Evolutionary conservation across 129 eudicot genomes (phyloP).

Genomic region (Centella asiatica): DNA sequence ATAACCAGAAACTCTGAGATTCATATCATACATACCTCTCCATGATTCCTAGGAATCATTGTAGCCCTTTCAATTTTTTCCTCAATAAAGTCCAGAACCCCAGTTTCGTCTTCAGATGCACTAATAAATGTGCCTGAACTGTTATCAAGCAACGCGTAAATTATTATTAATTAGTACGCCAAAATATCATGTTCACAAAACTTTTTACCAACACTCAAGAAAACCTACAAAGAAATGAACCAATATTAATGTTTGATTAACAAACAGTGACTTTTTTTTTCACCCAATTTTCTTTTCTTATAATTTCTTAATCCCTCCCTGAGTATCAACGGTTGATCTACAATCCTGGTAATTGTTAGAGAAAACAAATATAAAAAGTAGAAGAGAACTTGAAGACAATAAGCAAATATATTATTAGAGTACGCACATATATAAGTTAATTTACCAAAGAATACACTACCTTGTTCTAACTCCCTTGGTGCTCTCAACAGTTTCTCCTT

Average conservation of each 20-base stretch:
- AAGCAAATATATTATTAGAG: not conserved
- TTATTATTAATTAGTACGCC: not conserved
- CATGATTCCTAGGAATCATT: conserved; percentile 36
- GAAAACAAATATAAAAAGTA: no score
- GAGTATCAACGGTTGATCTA: no score
- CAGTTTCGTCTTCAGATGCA: conserved; percentile 31
- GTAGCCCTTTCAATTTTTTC: conserved; percentile 42
- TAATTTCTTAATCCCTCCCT: no score
- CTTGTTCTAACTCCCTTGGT: conserved; percentile 45
- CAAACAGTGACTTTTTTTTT: no score
- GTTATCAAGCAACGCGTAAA: conserved; percentile 11
- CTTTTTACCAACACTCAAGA: not conserved
- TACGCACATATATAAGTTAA: not conserved
- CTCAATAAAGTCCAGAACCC: conserved; percentile 33
- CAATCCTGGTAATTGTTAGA: no score
- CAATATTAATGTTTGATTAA: no score
- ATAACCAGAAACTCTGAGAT: no score
- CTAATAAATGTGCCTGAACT: conserved; percentile 40
- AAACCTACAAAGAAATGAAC: no score
- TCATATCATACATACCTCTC: conserved; percentile 27
- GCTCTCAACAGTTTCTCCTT: conserved; percentile 46
- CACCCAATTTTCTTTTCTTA: no score
- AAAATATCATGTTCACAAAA: not conserved
- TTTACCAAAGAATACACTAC: conserved; percentile 14
- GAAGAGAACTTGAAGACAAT: not conserved